phyloP scores from a whole-genome alignment of 2,329 filamentous ascomycete species.

The Pseudogymnoascus sp. region DNA sequence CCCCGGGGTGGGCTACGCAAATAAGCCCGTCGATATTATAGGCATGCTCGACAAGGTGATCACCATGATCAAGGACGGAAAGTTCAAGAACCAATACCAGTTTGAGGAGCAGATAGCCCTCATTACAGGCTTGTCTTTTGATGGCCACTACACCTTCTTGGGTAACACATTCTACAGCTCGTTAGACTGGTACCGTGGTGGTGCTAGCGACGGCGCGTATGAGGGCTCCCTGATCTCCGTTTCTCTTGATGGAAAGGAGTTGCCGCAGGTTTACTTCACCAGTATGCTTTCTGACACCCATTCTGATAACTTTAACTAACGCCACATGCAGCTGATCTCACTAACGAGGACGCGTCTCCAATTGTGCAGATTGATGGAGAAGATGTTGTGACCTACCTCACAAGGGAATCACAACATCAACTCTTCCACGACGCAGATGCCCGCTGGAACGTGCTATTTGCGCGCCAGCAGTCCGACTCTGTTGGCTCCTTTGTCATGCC shows the following conservation, averaged over 20 bases:
- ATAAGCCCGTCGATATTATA: slow-evolving; percentile 16
- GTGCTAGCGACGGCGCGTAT: not conserved
- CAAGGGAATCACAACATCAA: slow-evolving; percentile 12
- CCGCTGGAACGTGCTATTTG: slow-evolving; percentile 28
- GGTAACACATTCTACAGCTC: not conserved
- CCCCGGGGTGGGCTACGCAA: not conserved
- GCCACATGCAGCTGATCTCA: not conserved
- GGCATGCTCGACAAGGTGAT: slow-evolving; percentile 17
- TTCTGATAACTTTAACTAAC: not conserved
- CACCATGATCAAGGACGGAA: slow-evolving; percentile 12
- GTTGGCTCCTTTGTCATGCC: not conserved
- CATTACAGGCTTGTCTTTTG: slow-evolving; percentile 11
- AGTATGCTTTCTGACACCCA: not conserved
- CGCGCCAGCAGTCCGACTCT: not conserved
- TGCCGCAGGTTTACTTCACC: slow-evolving; percentile 13
- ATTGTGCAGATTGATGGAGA: not conserved
- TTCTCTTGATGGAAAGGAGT: slow-evolving; percentile 11
- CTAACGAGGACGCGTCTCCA: not conserved
- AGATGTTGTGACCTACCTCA: slow-evolving; percentile 25
- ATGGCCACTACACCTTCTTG: slow-evolving; percentile 14
- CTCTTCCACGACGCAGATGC: slow-evolving; percentile 26
- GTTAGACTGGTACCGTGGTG: not conserved
- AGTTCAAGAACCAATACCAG: slow-evolving; percentile 17
- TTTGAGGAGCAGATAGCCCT: slow-evolving; percentile 18
- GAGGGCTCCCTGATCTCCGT: slow-evolving; percentile 11